A percentile compares a stretch with the other conserved stretches of the same genome.
Evolutionary conservation across 2,329 filamentous ascomycete species (phyloP).

Genomic region (Fusarium napiforme): DNA sequence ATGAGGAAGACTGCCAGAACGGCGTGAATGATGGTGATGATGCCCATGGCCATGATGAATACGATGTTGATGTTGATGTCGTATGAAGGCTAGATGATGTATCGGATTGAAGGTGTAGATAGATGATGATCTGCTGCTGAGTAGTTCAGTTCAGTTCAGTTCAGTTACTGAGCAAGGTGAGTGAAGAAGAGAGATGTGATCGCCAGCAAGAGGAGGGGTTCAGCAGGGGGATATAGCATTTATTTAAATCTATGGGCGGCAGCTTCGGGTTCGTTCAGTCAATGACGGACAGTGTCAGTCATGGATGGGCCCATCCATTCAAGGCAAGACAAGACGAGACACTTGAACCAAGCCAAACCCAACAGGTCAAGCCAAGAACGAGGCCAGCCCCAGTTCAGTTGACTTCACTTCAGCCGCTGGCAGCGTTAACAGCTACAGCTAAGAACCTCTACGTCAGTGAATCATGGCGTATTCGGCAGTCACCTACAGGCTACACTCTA

Average conservation of each 20-base stretch:
- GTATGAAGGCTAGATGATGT: neutral
- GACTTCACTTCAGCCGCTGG: neutral
- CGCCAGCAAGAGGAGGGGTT: neutral
- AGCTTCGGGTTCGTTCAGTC: slow-evolving; percentile 23
- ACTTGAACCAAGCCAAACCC: neutral
- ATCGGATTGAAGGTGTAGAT: neutral
- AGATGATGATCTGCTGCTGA: neutral
- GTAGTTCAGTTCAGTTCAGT: neutral
- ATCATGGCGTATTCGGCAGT: slow-evolving; percentile 30
- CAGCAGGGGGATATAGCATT: slow-evolving; percentile 33
- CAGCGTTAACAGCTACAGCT: neutral
- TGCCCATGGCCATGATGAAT: slow-evolving; percentile 61
- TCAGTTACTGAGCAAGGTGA: neutral
- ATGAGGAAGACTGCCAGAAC: slow-evolving; percentile 75
- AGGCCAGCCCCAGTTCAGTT: slow-evolving; percentile 13
- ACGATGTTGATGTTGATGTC: neutral
- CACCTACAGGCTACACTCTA: neutral
- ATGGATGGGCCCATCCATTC: slow-evolving; percentile 14
- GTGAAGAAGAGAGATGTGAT: slow-evolving; percentile 1
- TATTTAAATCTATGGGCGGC: slow-evolving; percentile 29
- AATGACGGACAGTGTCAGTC: slow-evolving; percentile 27
- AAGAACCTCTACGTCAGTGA: slow-evolving; percentile 34
- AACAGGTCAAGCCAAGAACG: slow-evolving; percentile 1
- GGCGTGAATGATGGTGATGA: slow-evolving; percentile 72
- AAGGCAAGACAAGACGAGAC: slow-evolving; percentile 2